Conservation (phyloP, 352 stramenopile species). For the Phytopythium kandeliae region DNA sequence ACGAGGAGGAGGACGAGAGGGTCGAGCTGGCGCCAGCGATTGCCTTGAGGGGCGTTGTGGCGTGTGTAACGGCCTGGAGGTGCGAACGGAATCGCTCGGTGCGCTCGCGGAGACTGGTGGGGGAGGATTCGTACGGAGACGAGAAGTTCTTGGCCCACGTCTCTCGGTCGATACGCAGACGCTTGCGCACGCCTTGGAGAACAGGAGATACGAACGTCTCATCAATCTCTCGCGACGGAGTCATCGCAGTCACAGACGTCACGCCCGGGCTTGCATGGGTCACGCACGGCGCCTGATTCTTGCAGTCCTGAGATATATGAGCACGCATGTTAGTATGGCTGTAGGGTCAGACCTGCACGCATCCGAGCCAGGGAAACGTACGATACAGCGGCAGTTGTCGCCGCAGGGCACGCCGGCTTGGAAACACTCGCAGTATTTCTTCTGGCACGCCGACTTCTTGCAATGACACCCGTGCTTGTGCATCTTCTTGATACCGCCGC, state of each 20-base stretch:
- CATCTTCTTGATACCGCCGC: constrained; percentile 43
- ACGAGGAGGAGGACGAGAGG: background rate
- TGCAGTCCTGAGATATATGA: constrained; percentile 48
- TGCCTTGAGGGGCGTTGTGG: constrained; percentile 2
- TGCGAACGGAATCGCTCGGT: constrained; percentile 47
- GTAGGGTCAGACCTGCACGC: background rate
- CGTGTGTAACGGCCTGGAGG: constrained; percentile 21
- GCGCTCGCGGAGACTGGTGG: constrained; percentile 37
- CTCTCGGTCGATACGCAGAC: constrained; percentile 58
- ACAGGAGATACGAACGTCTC: constrained; percentile 60
- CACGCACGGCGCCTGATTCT: constrained; percentile 61
- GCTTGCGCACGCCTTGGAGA: constrained; percentile 45
- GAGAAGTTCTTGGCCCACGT: constrained; percentile 68
- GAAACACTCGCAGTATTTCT: constrained; percentile 98
- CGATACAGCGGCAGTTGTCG: constrained; percentile 88
- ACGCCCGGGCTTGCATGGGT: constrained; percentile 21
- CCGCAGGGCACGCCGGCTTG: constrained; percentile 84
- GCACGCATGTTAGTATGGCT: constrained; percentile 7
- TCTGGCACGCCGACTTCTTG: constrained; percentile 95
- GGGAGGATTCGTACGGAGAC: constrained; percentile 55
- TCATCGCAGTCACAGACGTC: constrained; percentile 16
- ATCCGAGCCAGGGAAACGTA: constrained; percentile 20
- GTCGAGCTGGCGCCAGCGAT: background rate
- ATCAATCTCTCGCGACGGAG: constrained; percentile 27
- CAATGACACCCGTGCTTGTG: constrained; percentile 97